Percentiles rank a stretch among this genome's conserved stretches.
Evolutionary conservation across 2,329 filamentous ascomycete species (phyloP).

Genomic region (Aspergillus neoniger): DNA sequence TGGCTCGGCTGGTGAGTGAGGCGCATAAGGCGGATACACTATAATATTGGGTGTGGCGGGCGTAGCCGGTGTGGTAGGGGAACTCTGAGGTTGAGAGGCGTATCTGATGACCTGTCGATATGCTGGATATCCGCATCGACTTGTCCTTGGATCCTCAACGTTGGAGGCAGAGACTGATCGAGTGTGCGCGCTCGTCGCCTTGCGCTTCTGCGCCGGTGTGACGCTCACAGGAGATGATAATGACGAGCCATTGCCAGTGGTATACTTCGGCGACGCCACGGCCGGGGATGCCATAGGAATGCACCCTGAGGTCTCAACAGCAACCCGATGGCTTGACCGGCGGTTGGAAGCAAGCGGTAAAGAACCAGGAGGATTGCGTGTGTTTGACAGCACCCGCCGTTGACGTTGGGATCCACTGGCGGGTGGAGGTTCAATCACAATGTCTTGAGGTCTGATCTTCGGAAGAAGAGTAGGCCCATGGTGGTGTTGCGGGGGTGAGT

Average conservation of each 20-base stretch:
- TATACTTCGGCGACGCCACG: slow-evolving; percentile 41
- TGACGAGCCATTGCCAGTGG: slow-evolving; percentile 39
- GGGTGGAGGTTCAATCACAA: slow-evolving; percentile 65
- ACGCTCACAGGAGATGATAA: slow-evolving; percentile 67
- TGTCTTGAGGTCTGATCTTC: slow-evolving; percentile 83
- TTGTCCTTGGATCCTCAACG: slow-evolving; percentile 66
- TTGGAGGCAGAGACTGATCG: slow-evolving; percentile 68
- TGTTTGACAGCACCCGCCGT: slow-evolving; percentile 56
- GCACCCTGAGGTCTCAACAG: slow-evolving; percentile 49
- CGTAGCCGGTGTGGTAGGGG: slow-evolving; percentile 42
- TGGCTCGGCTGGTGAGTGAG: slow-evolving; percentile 35
- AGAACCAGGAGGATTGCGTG: slow-evolving; percentile 53
- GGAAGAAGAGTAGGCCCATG: slow-evolving; percentile 75
- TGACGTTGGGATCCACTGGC: slow-evolving; percentile 57
- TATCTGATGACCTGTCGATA: slow-evolving; percentile 73
- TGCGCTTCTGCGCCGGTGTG: slow-evolving; percentile 46
- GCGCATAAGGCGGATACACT: slow-evolving; percentile 40
- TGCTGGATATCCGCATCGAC: slow-evolving; percentile 78
- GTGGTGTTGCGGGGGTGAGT: slow-evolving; percentile 71
- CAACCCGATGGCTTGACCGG: slow-evolving; percentile 48
- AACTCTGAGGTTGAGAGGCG: slow-evolving; percentile 47
- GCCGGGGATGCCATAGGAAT: slow-evolving; percentile 49
- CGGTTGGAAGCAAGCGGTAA: slow-evolving; percentile 51
- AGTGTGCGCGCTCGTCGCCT: slow-evolving; percentile 45
- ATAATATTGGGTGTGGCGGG: slow-evolving; percentile 42